phyloP scores from a whole-genome alignment of 1,284 basidiomycete species.

The Pascua guehoae region DNA sequence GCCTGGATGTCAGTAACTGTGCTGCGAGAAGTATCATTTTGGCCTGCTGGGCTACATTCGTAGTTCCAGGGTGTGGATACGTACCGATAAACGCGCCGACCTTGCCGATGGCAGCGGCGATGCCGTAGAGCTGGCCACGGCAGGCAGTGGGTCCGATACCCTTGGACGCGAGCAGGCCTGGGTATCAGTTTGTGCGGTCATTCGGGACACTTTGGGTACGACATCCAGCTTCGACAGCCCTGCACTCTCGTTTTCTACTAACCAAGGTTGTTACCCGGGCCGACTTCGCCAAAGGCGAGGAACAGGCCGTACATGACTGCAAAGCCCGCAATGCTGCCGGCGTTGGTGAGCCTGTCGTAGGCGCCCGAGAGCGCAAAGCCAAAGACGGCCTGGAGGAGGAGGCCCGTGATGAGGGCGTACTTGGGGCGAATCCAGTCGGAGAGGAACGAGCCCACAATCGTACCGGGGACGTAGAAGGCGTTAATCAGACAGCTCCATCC shows the following conservation, averaged over 20 bases:
- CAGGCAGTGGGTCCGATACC: conserved; percentile 72
- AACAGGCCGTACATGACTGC: conserved; percentile 88
- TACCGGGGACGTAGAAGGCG: conserved; percentile 51
- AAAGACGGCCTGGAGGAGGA: conserved; percentile 66
- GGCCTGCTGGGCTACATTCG: conserved; percentile 56
- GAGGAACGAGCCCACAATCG: conserved; percentile 32
- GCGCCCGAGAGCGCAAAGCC: conserved; percentile 84
- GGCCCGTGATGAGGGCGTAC: conserved; percentile 70
- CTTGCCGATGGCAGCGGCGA: conserved; percentile 87
- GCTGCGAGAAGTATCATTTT: not conserved
- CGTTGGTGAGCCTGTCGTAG: conserved; percentile 52
- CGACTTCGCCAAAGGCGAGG: conserved; percentile 66
- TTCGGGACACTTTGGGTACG: too few relatives aligned
- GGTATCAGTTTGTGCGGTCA: too few relatives aligned
- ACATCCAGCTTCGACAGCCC: too few relatives aligned
- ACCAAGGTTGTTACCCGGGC: conserved; percentile 74
- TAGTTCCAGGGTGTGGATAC: conserved; percentile 58
- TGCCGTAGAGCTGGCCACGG: conserved; percentile 79
- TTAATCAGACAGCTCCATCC: conserved; percentile 51
- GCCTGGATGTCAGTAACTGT: conserved; percentile 44
- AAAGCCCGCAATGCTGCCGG: conserved; percentile 62
- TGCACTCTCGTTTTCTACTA: not conserved
- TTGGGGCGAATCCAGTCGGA: conserved; percentile 44
- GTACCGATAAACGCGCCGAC: conserved; percentile 78
- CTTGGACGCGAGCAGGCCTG: conserved; percentile 68